Conservation (phyloP, 1,139 yeast genomes). For the Saccharomyces hybrid region DNA sequence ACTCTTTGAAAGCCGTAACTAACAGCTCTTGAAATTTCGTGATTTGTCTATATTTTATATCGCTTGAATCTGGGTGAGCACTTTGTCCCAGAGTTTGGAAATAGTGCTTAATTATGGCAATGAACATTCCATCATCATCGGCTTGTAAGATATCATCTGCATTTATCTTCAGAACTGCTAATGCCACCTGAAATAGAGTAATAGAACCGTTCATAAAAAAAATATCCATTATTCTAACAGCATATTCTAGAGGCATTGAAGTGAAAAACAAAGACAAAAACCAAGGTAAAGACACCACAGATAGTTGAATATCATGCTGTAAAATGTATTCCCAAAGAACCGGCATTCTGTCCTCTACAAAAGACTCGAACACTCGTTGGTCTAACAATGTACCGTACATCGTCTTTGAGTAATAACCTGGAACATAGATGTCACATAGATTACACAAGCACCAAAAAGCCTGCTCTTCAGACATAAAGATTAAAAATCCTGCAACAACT, state of each 20-base stretch:
- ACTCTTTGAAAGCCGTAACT: slow-evolving; percentile 90
- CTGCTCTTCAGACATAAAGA: slow-evolving; percentile 94
- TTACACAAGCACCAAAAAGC: slow-evolving; percentile 88
- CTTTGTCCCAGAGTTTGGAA: slow-evolving; percentile 73
- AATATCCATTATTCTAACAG: slow-evolving; percentile 85
- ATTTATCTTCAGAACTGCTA: slow-evolving; percentile 78
- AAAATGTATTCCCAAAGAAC: slow-evolving; percentile 75
- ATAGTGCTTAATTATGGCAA: slow-evolving; percentile 75
- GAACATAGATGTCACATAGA: slow-evolving; percentile 80
- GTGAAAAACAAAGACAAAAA: slow-evolving; percentile 82
- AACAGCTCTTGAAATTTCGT: slow-evolving; percentile 85
- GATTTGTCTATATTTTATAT: slow-evolving; percentile 55
- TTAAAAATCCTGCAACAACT: slow-evolving; percentile 86
- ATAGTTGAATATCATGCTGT: slow-evolving; percentile 79
- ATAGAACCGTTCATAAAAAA: slow-evolving; percentile 87
- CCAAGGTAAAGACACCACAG: slow-evolving; percentile 95
- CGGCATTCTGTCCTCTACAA: slow-evolving; percentile 89
- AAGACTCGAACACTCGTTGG: slow-evolving; percentile 85
- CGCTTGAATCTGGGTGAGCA: slow-evolving; percentile 67
- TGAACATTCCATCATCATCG: slow-evolving; percentile 89
- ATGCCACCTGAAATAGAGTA: slow-evolving; percentile 84
- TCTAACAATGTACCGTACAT: slow-evolving; percentile 96
- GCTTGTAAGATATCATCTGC: slow-evolving; percentile 75
- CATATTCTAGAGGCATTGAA: slow-evolving; percentile 91
- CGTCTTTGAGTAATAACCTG: slow-evolving; percentile 94